Percentiles rank a stretch among this genome's conserved stretches.
These are phyloP conservation scores for Myriosclerotinia curreyana DNA, from an alignment of 2,329 filamentous ascomycete genomes.

Conservation along the genomic window DNA sequence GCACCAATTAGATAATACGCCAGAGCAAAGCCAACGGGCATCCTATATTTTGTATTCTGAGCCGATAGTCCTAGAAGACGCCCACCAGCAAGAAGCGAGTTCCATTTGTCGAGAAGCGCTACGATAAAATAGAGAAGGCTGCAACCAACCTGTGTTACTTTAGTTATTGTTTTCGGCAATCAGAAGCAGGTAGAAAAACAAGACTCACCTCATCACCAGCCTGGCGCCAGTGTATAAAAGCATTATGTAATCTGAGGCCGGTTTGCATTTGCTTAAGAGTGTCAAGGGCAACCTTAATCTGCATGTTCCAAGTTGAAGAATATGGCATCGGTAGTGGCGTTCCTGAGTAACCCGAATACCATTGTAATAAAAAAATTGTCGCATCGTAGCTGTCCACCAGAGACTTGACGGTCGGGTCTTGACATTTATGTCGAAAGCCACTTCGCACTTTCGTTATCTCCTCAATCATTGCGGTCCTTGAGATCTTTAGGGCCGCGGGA, in stretches of 20 bases:
- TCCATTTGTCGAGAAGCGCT: conserved; percentile 40
- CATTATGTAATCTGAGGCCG: conserved; percentile 38
- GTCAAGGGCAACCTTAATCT: conserved; percentile 37
- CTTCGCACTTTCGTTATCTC: conserved; percentile 30
- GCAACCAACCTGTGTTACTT: conserved; percentile 27
- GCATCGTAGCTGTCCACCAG: conserved; percentile 47
- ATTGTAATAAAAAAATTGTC: conserved; percentile 41
- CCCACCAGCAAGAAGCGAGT: conserved; percentile 33
- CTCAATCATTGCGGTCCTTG: conserved; percentile 40
- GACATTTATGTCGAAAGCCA: conserved; percentile 18
- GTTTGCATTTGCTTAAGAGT: conserved; percentile 38
- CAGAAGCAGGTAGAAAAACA: conserved; percentile 24
- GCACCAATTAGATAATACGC: conserved; percentile 44
- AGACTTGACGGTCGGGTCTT: conserved; percentile 25
- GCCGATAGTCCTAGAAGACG: conserved; percentile 40
- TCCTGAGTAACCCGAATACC: conserved; percentile 44
- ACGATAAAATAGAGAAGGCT: conserved; percentile 41
- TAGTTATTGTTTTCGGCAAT: not conserved
- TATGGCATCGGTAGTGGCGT: conserved; percentile 37
- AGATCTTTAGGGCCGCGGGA: conserved; percentile 11
- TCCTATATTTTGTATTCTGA: conserved; percentile 42
- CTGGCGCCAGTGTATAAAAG: conserved; percentile 39
- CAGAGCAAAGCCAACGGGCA: conserved; percentile 45
- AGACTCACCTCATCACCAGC: conserved; percentile 47
- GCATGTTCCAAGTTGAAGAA: conserved; percentile 39